These are phyloP conservation scores for Macrolepiota dolichaula DNA, from an alignment of 768 basidiomycete genomes.

Conservation along the genomic window DNA sequence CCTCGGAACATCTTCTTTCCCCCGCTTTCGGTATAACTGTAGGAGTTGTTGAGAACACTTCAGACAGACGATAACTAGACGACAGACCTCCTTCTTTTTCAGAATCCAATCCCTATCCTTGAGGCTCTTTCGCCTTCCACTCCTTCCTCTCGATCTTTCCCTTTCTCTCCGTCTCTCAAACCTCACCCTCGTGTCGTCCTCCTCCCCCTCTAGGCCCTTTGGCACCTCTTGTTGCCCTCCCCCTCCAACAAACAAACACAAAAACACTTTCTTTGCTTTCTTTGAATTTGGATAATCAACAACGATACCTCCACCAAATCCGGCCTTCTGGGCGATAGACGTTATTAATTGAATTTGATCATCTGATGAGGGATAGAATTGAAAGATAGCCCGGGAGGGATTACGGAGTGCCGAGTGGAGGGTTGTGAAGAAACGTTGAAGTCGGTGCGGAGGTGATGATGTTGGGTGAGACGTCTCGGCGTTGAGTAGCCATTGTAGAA, in stretches of 20 bases:
- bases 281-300: conserved; percentile 98
- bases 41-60: conserved; percentile 4
- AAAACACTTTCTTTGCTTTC: conserved; percentile 92
- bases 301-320: conserved; percentile 94
- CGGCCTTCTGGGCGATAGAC: conserved; percentile 86
- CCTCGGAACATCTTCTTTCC: conserved; percentile 79
- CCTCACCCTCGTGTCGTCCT: conserved; percentile 51
- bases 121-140: conserved; percentile 64
- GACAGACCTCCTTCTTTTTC: conserved; percentile 88
- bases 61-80: not conserved
- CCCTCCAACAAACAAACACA: conserved; percentile 89
- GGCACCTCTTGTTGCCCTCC: conserved; percentile 72
- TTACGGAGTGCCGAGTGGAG: conserved; percentile 83
- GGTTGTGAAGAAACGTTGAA: conserved; percentile 89
- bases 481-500: conserved; percentile 98
- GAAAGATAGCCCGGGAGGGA: conserved; percentile 82
- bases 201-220: conserved; percentile 70
- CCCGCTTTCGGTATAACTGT: conserved; percentile 79
- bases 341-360: conserved; percentile 97
- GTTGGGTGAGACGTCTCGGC: conserved; percentile 90
- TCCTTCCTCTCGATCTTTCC: conserved; percentile 51
- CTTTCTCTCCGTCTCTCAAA: conserved; percentile 81
- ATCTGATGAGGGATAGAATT: conserved; percentile 96
- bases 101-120: conserved; percentile 92
- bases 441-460: conserved; percentile 84